Evolutionary conservation across 768 basidiomycete species (phyloP), one percentile per base, ranked within the genome.

Genomic region (Rhizopogon vesiculosus): DNA sequence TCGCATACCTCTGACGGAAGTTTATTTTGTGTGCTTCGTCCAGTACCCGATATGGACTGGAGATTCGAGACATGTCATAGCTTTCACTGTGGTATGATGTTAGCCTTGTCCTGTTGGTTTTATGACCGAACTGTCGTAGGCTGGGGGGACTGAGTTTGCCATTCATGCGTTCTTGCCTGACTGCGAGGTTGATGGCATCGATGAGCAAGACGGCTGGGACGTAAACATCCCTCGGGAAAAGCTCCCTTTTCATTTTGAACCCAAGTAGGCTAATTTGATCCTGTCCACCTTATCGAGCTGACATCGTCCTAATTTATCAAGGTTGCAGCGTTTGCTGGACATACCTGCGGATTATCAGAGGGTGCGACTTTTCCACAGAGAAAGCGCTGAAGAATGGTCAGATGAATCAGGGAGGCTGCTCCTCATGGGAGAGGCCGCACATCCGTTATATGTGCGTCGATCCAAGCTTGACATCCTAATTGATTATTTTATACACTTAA

Each of bases 381-480:
- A 68, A 16, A 68, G 71, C 29, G 67, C 79, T n/a, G 81, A 84
- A 25, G 76, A 73, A 31, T 76, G 81, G 69, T 76, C 77, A 10
- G 82, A 84, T 57, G 76, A 80, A 33, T 62, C 72, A 10, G 80
- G 78, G 31, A 73, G 76, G 56, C 62, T 84, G 40, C 78, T 82
- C 25, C 62, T 86, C 35, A 76, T 84, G 44, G 80, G 84, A 46
- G 83, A 86, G 58, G 80, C 84, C 7, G 83, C 81, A 7, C 84
- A 85, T 68, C 81, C 85, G 6, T 70, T 80, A 58, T 69, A 80
- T 68, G 84, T 80, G 60, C 59, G 70, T 63, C 38, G 19, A 22
- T 43, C 28, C 35, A 6, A 9, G 18, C 12, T 52, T 29, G 0
- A 28, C 46, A 15, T 3, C 15, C 38, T 29, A 16, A 22, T 31